Conservation (phyloP, 2,329 filamentous ascomycete genomes). For the Aspergillus carbonarius region DNA sequence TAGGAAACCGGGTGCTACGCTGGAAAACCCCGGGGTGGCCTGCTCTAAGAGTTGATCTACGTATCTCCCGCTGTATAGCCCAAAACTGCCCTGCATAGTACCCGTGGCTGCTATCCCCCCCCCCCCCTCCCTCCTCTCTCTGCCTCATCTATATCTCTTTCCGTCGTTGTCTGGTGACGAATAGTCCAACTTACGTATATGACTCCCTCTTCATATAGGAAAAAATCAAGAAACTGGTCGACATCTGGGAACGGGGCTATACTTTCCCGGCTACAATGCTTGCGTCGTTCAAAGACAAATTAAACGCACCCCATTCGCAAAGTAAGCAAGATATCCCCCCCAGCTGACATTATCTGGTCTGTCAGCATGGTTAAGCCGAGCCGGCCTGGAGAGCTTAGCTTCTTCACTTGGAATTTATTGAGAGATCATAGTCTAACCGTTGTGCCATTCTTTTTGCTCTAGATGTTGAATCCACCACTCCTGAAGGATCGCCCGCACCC, state of each 20-base stretch:
- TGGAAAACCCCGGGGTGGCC: conserved; percentile 27
- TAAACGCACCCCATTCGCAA: conserved; percentile 60
- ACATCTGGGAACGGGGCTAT: conserved; percentile 95
- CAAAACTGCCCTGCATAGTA: conserved; percentile 23
- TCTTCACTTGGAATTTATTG: background rate
- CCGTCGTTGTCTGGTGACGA: conserved; percentile 24
- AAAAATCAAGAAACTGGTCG: conserved; percentile 91
- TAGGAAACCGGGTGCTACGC: conserved; percentile 28
- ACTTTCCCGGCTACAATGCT: conserved; percentile 85
- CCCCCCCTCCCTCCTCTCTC: background rate
- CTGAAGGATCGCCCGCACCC: conserved; percentile 54
- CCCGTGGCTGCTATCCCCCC: conserved; percentile 19
- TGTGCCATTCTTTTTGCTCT: conserved; percentile 16
- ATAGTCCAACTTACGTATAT: conserved; percentile 52
- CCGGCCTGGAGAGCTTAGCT: too few relatives aligned
- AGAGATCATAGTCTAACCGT: conserved; percentile 27
- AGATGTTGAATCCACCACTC: conserved; percentile 69
- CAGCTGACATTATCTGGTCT: conserved; percentile 9
- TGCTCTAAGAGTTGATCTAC: conserved; percentile 23
- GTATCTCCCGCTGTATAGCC: conserved; percentile 28
- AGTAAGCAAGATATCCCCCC: conserved; percentile 55
- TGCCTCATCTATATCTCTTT: conserved; percentile 16
- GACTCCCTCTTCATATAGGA: conserved; percentile 63
- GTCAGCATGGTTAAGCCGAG: background rate
- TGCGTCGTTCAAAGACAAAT: conserved; percentile 75